Conservation (phyloP, 306 rosid genomes). For the Quercus robur region DNA sequence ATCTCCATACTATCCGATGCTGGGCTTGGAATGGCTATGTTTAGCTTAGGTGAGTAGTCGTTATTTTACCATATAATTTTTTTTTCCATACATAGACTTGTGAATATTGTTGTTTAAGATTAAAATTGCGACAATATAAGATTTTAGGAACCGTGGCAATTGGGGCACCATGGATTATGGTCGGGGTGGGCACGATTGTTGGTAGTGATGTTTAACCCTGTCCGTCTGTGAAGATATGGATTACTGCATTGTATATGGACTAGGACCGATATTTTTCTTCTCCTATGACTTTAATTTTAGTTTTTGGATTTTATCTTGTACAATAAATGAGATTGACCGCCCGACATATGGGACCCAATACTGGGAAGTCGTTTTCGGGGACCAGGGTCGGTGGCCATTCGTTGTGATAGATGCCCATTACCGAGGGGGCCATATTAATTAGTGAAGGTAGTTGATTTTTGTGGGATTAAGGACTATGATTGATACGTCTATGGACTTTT, state of each 20-base stretch:
- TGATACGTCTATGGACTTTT: not conserved
- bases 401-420: constrained; percentile 17
- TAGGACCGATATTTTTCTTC: not conserved
- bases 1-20: constrained; percentile 98
- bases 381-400: constrained; percentile 40
- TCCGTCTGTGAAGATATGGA: not conserved
- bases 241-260: not conserved
- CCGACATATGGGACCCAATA: constrained; percentile 75
- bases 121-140: not conserved
- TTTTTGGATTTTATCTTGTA: not conserved
- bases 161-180: not conserved
- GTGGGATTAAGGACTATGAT: not conserved
- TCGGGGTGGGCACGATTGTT: not conserved
- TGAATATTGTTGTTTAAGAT: not conserved
- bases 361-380: constrained; percentile 44
- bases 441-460: constrained; percentile 27
- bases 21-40: constrained; percentile 99
- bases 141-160: not conserved
- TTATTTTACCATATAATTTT: not conserved
- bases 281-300: not conserved
- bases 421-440: not conserved
- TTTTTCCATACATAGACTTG: too few relatives aligned
- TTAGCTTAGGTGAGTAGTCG: constrained; percentile 86
- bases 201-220: not conserved
- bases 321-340: constrained; percentile 39